Evolutionary conservation across 106 monocot genomes (phyloP), one percentile per base, ranked within the genome.

Genomic region (Narthecium ossifragum): DNA sequence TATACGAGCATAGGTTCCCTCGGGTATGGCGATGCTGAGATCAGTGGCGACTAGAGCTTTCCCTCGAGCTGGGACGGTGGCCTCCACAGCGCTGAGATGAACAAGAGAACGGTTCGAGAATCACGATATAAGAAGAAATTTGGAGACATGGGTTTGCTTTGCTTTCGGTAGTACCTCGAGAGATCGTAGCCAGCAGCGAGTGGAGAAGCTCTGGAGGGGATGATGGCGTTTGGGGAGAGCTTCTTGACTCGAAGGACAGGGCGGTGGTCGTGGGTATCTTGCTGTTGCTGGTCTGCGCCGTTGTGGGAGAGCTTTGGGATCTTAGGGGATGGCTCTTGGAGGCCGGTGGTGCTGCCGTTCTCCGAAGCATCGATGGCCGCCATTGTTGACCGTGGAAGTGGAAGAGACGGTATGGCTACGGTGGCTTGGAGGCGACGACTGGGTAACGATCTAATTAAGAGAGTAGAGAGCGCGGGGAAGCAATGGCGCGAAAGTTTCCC

Each of bases 171-270:
- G 24, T 40, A 90, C 81, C 86, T 82, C 37, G 86, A 80, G 53
- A 86, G 86, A 48, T 86, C 92, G 69, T 83, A 92, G 60, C 90
- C 90, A n/a, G 90, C 90, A 34, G 82, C 70, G 54, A 73, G 69
- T 59, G 70, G 52, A 13, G 87, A 86, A 3, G 64, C 73, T n/a
- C 79, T 69, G 34, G 74, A 73, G 17, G 80, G 92, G 46, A 84
- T 12, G 46, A 78, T 26, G 52, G 92, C 92, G 28, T 84, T 84
- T 3, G 62, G 25, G 37, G 84, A 84, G 28, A 87, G 87, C 63
- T 68, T 87, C 84, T 88, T 87, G 33, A 87, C 73, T 37, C 39
- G 64, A 57, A 92, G 63, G 9, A 78, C 62, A 21, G 81, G 78
- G 7, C 25, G 26, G 21, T 1, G 27, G 6, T n/a, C 13, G 26